These are phyloP conservation scores for Friedmanniomyces endolithicus DNA, from an alignment of 495 filamentous ascomycete species.

Conservation along the genomic window DNA sequence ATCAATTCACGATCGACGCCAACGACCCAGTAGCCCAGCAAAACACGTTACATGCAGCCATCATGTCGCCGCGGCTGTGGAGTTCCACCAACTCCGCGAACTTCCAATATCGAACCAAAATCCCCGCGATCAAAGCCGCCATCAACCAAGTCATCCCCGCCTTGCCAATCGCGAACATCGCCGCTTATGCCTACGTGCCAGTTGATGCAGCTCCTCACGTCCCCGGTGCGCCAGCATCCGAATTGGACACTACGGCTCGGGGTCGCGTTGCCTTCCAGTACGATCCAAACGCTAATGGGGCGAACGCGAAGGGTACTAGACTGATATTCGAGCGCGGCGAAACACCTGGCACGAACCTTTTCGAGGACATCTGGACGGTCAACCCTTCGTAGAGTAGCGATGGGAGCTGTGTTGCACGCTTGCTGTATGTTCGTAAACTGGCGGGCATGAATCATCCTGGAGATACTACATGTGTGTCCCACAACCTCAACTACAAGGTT, in stretches of 20 bases:
- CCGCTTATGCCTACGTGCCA: background rate
- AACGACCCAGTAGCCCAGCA: background rate
- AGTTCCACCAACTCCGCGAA: background rate
- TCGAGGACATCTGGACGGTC: background rate
- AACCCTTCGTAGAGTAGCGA: background rate
- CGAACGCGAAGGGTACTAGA: background rate
- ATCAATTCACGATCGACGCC: background rate
- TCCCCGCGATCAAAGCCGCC: background rate
- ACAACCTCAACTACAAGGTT: too few species aligned
- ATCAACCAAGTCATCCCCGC: background rate
- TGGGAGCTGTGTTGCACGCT: background rate
- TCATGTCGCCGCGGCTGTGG: background rate
- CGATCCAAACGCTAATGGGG: background rate
- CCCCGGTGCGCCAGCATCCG: background rate
- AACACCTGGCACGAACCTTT: background rate
- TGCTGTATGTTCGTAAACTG: too few species aligned
- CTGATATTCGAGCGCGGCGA: background rate
- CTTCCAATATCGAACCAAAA: background rate
- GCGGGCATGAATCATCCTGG: too few species aligned
- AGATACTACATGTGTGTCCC: too few species aligned
- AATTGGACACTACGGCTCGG: background rate
- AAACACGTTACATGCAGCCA: background rate
- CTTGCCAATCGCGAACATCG: background rate
- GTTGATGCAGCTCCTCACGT: background rate
- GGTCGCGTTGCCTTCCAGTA: background rate